Conservation (phyloP, 768 basidiomycete species). For the Panaeolus papilionaceus region DNA sequence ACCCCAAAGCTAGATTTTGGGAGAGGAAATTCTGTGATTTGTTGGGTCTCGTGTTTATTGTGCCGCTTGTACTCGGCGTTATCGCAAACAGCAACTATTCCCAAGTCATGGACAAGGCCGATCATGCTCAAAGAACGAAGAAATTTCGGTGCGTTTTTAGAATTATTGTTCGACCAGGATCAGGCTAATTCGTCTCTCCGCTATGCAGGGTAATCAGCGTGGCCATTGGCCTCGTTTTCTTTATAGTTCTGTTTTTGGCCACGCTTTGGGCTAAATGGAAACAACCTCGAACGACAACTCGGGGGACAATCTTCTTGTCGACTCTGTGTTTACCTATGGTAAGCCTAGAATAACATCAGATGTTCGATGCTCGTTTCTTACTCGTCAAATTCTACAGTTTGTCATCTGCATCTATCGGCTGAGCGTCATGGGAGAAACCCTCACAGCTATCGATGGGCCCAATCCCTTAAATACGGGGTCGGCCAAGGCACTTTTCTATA, state of each 20-base stretch:
- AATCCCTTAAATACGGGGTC: conserved; percentile 38
- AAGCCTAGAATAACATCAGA: conserved; percentile 16
- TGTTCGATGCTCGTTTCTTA: background rate
- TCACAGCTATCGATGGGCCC: conserved; percentile 39
- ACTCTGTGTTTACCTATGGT: conserved; percentile 37
- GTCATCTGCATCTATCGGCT: conserved; percentile 47
- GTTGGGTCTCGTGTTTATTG: conserved; percentile 35
- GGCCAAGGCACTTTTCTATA: conserved; percentile 48
- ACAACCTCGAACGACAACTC: conserved; percentile 33
- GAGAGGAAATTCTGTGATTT: conserved; percentile 37
- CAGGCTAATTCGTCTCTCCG: background rate
- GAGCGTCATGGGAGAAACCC: conserved; percentile 41
- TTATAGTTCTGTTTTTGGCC: conserved; percentile 20
- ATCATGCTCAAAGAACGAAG: conserved; percentile 27
- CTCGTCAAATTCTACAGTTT: conserved; percentile 25
- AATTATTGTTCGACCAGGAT: background rate
- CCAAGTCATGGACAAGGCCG: conserved; percentile 25
- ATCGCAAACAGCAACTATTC: conserved; percentile 34
- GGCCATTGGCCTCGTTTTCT: conserved; percentile 27
- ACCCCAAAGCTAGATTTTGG: conserved; percentile 34
- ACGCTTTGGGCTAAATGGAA: conserved; percentile 32
- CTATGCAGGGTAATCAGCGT: conserved; percentile 33
- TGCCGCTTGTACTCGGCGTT: conserved; percentile 37
- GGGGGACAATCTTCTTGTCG: conserved; percentile 29
- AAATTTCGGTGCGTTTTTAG: conserved; percentile 26